These are phyloP conservation scores for Xylariales sp. DNA, from an alignment of 2,329 filamentous ascomycete species.

Conservation along the genomic window DNA sequence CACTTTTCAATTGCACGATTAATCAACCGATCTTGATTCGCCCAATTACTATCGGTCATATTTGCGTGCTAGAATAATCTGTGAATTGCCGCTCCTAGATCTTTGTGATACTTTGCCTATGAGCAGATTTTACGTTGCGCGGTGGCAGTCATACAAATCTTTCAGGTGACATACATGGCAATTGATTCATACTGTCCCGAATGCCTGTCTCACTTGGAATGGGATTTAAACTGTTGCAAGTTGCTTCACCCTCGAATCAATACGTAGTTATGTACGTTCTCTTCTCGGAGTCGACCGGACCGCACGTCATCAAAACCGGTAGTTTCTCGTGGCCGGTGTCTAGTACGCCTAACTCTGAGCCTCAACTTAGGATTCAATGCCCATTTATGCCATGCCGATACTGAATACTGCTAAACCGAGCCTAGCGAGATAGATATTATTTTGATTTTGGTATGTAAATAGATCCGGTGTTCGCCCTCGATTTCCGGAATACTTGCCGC, in stretches of 20 bases:
- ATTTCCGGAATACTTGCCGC: not conserved
- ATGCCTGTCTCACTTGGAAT: no score
- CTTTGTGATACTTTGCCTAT: constrained; percentile 40
- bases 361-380: not conserved
- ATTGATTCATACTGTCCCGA: no score
- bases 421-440: not conserved
- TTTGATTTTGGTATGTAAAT: constrained; percentile 1
- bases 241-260: not conserved
- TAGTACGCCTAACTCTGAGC: no score
- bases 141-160: constrained; percentile 48
- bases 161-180: not conserved
- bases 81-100: constrained; percentile 46
- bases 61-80: constrained; percentile 67
- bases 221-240: no score
- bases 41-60: constrained; percentile 69
- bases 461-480: not conserved
- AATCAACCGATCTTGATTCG: constrained; percentile 68
- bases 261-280: no score
- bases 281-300: not conserved
- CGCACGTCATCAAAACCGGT: not conserved
- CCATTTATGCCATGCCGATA: not conserved
- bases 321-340: not conserved
- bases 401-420: not conserved
- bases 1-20: constrained; percentile 64
- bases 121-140: constrained; percentile 42